phyloP scores from a whole-genome alignment of 345 rosid species.

The Turnera subulata region DNA sequence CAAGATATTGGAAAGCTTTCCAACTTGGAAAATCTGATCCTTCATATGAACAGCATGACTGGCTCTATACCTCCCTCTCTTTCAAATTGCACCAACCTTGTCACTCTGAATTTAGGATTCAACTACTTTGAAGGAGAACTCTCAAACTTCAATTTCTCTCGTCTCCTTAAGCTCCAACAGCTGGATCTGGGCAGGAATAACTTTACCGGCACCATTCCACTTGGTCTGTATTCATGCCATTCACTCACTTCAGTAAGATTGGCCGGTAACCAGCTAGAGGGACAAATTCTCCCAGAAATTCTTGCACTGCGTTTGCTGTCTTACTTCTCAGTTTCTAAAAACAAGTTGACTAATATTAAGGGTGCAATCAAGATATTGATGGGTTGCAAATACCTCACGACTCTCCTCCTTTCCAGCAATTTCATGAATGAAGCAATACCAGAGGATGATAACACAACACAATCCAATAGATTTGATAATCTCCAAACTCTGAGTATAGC shows the following conservation, averaged over 20 bases:
- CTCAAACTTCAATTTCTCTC: constrained; percentile 13
- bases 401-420: too few relatives aligned
- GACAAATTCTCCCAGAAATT: constrained; percentile 6
- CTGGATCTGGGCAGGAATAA: constrained; percentile 12
- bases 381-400: too few relatives aligned
- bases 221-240: constrained; percentile 9
- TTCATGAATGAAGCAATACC: too few relatives aligned
- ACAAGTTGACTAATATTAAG: too few relatives aligned
- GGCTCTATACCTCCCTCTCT: constrained; percentile 8
- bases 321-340: constrained; percentile 7
- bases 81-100: constrained; percentile 11
- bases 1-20: constrained; percentile 13
- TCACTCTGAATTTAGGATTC: constrained; percentile 3
- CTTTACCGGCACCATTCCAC: constrained; percentile 6
- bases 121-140: constrained; percentile 8
- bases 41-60: constrained; percentile 12
- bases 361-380: too few relatives aligned
- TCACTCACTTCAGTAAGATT: constrained; percentile 9
- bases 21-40: not conserved
- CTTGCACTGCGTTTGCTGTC: constrained; percentile 1
- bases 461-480: too few relatives aligned
- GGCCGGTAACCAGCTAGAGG: constrained; percentile 1
- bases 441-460: too few relatives aligned
- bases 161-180: not conserved
- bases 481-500: too few relatives aligned